These are phyloP conservation scores for Trifolium pratense DNA, from an alignment of 306 rosid genomes.

Conservation along the genomic window DNA sequence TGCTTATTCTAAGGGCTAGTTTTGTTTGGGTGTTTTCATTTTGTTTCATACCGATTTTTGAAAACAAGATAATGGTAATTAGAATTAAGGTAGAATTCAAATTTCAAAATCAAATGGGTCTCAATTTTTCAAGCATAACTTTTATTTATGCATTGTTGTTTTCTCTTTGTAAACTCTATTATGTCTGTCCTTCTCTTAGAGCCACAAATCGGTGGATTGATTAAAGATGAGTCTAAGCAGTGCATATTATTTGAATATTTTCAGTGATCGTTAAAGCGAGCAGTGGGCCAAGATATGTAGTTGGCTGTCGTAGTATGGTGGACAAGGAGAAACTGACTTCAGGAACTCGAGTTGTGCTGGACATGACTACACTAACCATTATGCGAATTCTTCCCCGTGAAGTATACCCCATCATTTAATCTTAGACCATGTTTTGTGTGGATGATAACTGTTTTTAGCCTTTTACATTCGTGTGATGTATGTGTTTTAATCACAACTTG, in stretches of 20 bases:
- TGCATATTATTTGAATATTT: constrained; percentile 11
- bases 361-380: constrained; percentile 69
- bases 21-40: background rate
- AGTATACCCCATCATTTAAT: constrained; percentile 41
- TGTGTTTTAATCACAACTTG: constrained; percentile 7
- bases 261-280: constrained; percentile 79
- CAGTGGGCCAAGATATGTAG: constrained; percentile 72
- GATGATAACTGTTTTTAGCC: background rate
- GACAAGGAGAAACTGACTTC: constrained; percentile 74
- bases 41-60: background rate
- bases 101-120: background rate
- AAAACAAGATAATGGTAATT: background rate
- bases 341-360: constrained; percentile 79
- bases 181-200: background rate
- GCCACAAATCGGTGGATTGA: background rate
- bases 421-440: background rate
- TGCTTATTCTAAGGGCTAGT: background rate
- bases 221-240: background rate
- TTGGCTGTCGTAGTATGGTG: constrained; percentile 76
- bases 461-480: background rate
- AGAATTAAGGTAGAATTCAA: background rate
- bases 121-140: background rate
- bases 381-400: constrained; percentile 84
- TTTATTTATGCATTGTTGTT: background rate
- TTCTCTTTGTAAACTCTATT: background rate